Conservation (phyloP, 345 rosid genomes). For the Sonneratia caseolaris region DNA sequence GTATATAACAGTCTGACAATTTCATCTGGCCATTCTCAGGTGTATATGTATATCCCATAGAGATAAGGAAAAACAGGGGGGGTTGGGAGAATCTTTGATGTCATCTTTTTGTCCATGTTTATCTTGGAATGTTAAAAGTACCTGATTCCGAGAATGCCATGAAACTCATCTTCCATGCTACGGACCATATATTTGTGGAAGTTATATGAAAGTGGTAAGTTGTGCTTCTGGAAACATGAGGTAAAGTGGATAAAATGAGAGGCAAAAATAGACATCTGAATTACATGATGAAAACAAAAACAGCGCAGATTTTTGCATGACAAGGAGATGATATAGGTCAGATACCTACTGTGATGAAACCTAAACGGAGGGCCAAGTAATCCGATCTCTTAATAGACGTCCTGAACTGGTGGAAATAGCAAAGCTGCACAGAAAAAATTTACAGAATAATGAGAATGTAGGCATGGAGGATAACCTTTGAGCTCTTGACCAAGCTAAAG, state of each 20-base stretch:
- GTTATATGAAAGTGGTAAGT: conserved; percentile 68
- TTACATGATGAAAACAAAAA: not conserved
- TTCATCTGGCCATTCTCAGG: too few relatives aligned
- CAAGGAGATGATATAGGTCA: not conserved
- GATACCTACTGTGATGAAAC: conserved; percentile 67
- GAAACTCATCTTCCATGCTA: conserved; percentile 97
- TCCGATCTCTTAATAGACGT: conserved; percentile 71
- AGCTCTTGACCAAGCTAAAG: not conserved
- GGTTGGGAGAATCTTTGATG: too few relatives aligned
- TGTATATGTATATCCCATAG: too few relatives aligned
- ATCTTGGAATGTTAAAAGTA: conserved; percentile 8
- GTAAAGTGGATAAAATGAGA: not conserved
- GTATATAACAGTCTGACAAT: not conserved
- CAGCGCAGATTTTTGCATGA: not conserved
- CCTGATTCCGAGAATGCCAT: conserved; percentile 93
- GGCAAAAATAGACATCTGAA: not conserved
- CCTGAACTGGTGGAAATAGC: conserved; percentile 77
- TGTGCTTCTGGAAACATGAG: conserved; percentile 60
- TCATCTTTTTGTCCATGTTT: too few relatives aligned
- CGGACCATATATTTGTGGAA: conserved; percentile 90
- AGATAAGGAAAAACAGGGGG: too few relatives aligned
- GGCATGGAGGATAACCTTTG: not conserved
- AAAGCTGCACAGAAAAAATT: conserved; percentile 44
- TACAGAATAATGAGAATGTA: not conserved
- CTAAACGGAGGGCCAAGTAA: conserved; percentile 75